phyloP scores from a whole-genome alignment of 2,329 filamentous ascomycete genomes.

The Hyphodiscus sp. region DNA sequence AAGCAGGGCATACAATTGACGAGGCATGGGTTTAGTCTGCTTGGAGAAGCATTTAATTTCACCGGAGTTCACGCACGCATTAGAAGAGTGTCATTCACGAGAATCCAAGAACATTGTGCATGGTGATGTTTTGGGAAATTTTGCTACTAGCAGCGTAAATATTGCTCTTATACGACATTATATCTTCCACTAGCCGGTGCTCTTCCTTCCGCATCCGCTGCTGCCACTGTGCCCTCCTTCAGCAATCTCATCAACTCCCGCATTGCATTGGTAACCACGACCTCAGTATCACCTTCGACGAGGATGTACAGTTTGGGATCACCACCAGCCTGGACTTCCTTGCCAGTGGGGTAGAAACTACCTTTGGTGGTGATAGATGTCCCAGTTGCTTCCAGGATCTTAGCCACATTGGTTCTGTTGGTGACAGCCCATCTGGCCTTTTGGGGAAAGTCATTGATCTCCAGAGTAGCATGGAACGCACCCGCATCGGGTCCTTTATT shows the following conservation, averaged over 20 bases:
- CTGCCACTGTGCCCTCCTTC: constrained; percentile 84
- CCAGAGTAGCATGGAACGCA: constrained; percentile 91
- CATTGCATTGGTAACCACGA: constrained; percentile 86
- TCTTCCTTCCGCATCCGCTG: constrained; percentile 77
- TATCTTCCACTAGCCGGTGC: constrained; percentile 78
- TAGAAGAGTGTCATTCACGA: too few species aligned
- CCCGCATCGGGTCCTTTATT: constrained; percentile 98
- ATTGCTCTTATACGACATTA: constrained; percentile 60
- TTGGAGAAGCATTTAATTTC: background rate
- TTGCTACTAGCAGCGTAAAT: background rate
- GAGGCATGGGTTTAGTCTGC: background rate
- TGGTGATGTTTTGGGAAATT: background rate
- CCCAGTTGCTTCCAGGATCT: constrained; percentile 90
- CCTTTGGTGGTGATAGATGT: constrained; percentile 98
- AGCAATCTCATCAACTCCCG: constrained; percentile 81
- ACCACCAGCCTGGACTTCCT: constrained; percentile 66
- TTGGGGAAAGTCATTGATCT: constrained; percentile 99
- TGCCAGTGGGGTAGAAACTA: constrained; percentile 77
- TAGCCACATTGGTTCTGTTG: constrained; percentile 95
- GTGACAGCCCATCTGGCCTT: constrained; percentile 98
- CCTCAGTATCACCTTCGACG: constrained; percentile 93
- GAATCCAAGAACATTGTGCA: background rate
- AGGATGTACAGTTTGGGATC: constrained; percentile 96
- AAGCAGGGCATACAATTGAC: constrained; percentile 51
- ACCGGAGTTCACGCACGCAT: background rate